Evolutionary conservation across 257 asterid species (phyloP).

Genomic region (Solanum lignicaule): DNA sequence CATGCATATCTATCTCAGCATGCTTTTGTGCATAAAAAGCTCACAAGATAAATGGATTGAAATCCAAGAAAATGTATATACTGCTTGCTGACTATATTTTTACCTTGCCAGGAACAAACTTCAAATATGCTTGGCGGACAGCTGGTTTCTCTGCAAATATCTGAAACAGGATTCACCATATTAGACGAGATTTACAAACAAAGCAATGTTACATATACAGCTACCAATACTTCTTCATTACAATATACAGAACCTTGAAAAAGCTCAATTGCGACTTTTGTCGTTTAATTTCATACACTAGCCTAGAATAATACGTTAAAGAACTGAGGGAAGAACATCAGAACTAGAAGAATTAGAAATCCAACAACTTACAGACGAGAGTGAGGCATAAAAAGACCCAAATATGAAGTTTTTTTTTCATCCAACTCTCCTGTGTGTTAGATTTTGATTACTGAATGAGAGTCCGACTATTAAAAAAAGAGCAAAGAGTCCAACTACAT

Average conservation of each 20-base stretch:
- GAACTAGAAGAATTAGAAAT: neutral
- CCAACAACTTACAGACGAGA: neutral
- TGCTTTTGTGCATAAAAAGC: neutral
- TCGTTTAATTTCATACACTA: neutral
- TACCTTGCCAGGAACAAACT: slow-evolving; percentile 84
- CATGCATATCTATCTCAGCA: neutral
- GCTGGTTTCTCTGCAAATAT: slow-evolving; percentile 99
- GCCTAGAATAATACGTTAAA: neutral
- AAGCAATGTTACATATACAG: neutral
- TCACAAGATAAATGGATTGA: neutral
- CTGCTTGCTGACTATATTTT: neutral
- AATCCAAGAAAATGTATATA: neutral
- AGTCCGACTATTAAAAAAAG: neutral
- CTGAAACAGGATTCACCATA: slow-evolving; percentile 24
- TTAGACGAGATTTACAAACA: neutral
- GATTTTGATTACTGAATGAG: neutral
- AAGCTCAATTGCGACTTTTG: neutral
- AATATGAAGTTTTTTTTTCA: neutral
- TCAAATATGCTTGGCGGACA: slow-evolving; percentile 92
- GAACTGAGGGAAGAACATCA: neutral
- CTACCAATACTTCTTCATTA: neutral
- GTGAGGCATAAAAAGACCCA: neutral
- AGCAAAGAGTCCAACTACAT: neutral
- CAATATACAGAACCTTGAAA: neutral
- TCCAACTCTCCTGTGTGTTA: neutral